Evolutionary conservation across 2,329 filamentous ascomycete genomes (phyloP).

Genomic region (Fonsecaea pugnacius): DNA sequence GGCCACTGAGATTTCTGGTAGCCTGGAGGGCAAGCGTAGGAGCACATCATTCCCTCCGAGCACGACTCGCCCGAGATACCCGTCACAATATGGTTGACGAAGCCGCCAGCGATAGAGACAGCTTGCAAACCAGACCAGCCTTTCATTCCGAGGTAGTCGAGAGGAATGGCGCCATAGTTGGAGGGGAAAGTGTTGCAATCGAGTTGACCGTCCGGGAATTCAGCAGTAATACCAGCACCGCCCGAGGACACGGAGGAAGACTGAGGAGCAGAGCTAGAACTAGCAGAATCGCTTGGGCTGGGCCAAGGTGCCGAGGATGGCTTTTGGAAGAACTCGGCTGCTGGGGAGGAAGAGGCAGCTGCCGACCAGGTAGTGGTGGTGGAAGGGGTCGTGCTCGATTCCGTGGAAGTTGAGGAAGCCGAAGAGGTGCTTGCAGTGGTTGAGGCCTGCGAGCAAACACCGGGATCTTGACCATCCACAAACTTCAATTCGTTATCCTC

Average conservation of each 20-base stretch:
- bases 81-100: constrained; percentile 69
- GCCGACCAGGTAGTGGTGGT: constrained; percentile 42
- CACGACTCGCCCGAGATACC: constrained; percentile 66
- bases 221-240: constrained; percentile 62
- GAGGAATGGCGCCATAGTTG: constrained; percentile 74
- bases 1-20: constrained; percentile 96
- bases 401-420: constrained; percentile 35
- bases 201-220: constrained; percentile 77
- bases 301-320: constrained; percentile 39
- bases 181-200: constrained; percentile 76
- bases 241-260: constrained; percentile 34
- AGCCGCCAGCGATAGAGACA: constrained; percentile 55
- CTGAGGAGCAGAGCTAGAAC: constrained; percentile 39
- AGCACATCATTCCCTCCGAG: constrained; percentile 73
- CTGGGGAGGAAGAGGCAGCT: constrained; percentile 38
- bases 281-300: constrained; percentile 33
- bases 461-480: constrained; percentile 66
- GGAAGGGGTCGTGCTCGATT: constrained; percentile 36
- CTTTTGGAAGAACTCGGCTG: constrained; percentile 58
- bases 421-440: constrained; percentile 40
- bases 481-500: constrained; percentile 68
- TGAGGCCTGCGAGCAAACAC: constrained; percentile 54
- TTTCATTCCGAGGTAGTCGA: constrained; percentile 69
- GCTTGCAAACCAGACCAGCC: constrained; percentile 83
- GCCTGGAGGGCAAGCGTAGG: constrained; percentile 87